phyloP scores from a whole-genome alignment of 2,329 filamentous ascomycete genomes.

The Anthostomella pinea region DNA sequence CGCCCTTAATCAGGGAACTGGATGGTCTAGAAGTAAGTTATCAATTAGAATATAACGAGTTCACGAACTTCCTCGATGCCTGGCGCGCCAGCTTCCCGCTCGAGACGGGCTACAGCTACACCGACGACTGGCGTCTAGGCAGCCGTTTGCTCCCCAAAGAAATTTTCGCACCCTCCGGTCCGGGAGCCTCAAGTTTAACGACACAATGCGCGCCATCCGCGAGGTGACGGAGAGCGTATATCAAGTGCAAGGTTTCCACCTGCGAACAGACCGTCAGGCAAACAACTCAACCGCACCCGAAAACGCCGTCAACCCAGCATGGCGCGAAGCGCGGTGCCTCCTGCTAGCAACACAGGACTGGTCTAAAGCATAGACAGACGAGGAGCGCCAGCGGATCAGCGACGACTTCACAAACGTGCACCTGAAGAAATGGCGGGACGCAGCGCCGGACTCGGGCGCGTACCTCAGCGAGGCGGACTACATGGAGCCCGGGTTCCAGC shows the following conservation, averaged over 20 bases:
- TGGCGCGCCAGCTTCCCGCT: conserved; percentile 26
- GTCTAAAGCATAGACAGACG: conserved; percentile 23
- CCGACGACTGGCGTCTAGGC: conserved; percentile 31
- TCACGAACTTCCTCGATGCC: conserved; percentile 38
- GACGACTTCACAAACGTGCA: conserved; percentile 24
- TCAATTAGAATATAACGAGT: conserved; percentile 36
- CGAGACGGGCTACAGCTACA: conserved; percentile 29
- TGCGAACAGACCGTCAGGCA: conserved; percentile 21
- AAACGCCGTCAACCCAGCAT: conserved; percentile 38
- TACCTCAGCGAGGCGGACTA: conserved; percentile 34
- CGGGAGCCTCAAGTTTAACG: conserved; percentile 30
- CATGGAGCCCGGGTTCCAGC: conserved; percentile 35
- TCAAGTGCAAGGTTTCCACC: conserved; percentile 28
- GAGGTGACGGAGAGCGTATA: conserved; percentile 32
- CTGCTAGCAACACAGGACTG: conserved; percentile 22
- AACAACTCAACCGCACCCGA: conserved; percentile 30
- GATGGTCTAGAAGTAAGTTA: conserved; percentile 30
- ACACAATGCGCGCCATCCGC: conserved; percentile 34
- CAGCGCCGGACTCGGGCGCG: conserved; percentile 23
- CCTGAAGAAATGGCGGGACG: conserved; percentile 20
- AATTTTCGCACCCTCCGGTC: conserved; percentile 37
- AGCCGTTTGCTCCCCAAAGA: conserved; percentile 41
- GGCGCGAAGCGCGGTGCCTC: conserved; percentile 34
- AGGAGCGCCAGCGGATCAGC: conserved; percentile 25
- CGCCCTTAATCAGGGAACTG: conserved; percentile 30